Percentiles rank a stretch among this genome's conserved stretches.
Conservation (phyloP, 495 filamentous ascomycete species). For the Penicillium silybi region DNA sequence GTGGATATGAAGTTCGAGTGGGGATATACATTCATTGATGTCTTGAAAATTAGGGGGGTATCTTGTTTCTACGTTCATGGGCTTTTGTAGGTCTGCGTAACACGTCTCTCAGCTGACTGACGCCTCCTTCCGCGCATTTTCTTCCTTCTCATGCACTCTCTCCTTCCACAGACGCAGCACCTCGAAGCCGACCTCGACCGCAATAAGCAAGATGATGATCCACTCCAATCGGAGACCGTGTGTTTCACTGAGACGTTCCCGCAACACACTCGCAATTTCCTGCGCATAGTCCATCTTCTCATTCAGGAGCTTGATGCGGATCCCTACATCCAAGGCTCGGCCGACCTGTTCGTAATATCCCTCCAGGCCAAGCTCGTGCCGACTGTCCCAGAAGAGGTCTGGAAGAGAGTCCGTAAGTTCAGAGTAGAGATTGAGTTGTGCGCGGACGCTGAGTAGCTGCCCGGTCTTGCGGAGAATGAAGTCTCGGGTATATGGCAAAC, state of each 20-base stretch:
- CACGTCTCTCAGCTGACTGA: slow-evolving; percentile 1
- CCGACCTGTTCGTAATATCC: slow-evolving; percentile 94
- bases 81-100: not conserved
- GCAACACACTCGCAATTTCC: slow-evolving; percentile 86
- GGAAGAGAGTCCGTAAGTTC: slow-evolving; percentile 94
- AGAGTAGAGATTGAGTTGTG: slow-evolving; percentile 93
- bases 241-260: slow-evolving; percentile 85
- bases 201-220: slow-evolving; percentile 94
- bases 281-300: slow-evolving; percentile 97
- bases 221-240: slow-evolving; percentile 87
- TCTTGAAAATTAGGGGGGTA: not conserved
- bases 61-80: not conserved
- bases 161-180: slow-evolving; percentile 59
- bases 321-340: slow-evolving; percentile 83
- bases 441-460: slow-evolving; percentile 83
- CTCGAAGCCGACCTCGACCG: slow-evolving; percentile 80
- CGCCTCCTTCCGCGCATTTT: slow-evolving; percentile 29
- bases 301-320: slow-evolving; percentile 87
- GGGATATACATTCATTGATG: not conserved
- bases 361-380: slow-evolving; percentile 81
- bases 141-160: slow-evolving; percentile 43
- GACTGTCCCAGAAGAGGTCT: slow-evolving; percentile 94
- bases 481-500: slow-evolving; percentile 64
- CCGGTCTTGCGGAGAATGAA: slow-evolving; percentile 93
- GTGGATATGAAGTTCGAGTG: not conserved